Conservation (phyloP, 345 rosid species). For the Euphorbia pulcherrima region DNA sequence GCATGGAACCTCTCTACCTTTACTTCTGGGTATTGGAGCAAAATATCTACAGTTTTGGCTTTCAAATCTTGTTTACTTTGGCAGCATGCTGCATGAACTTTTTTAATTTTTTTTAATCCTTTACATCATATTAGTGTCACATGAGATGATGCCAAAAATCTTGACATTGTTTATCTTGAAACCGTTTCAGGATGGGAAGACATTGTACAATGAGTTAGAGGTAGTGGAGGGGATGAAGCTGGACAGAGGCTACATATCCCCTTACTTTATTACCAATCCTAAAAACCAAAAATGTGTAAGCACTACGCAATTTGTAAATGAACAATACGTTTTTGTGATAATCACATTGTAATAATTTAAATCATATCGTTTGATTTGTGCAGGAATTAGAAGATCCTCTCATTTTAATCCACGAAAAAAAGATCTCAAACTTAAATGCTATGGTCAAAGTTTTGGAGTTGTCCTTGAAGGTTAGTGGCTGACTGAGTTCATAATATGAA, state of each 20-base stretch:
- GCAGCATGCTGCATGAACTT: no score
- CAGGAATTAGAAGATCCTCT: constrained; percentile 97
- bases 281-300: constrained; percentile 95
- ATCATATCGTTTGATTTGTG: constrained; percentile 10
- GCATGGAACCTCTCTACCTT: no score
- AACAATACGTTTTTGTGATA: no score
- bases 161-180: no score
- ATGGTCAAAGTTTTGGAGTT: constrained; percentile 77
- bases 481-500: neutral
- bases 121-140: neutral
- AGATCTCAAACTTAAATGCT: constrained; percentile 69
- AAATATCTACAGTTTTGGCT: no score
- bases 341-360: no score
- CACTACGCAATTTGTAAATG: neutral
- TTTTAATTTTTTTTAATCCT: no score
- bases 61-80: no score
- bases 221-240: constrained; percentile 99
- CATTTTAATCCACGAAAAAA: constrained; percentile 86
- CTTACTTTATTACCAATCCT: constrained; percentile 80
- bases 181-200: constrained; percentile 99
- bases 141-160: no score
- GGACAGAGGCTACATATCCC: constrained; percentile 96
- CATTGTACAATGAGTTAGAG: constrained; percentile 83
- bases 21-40: no score
- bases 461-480: constrained; percentile 65